Evolutionary conservation across 139 green algal species (phyloP).

Genomic region (Chlorella sorokiniana): DNA sequence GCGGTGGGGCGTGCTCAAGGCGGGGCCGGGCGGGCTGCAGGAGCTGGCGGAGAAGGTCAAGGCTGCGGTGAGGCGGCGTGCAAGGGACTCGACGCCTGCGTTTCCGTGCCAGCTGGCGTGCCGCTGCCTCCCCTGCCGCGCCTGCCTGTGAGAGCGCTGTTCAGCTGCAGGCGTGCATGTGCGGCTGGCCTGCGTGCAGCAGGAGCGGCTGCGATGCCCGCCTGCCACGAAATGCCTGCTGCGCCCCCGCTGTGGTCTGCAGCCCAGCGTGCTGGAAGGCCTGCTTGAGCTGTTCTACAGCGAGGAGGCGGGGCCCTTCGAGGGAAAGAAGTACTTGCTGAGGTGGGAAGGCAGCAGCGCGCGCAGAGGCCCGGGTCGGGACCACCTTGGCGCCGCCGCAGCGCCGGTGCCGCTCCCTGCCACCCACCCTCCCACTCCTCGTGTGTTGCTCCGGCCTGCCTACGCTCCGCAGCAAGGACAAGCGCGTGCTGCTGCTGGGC

Average conservation of each 20-base stretch:
- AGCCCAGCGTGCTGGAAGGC: conserved; percentile 45
- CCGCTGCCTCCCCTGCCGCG: no score
- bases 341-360: conserved; percentile 1
- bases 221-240: not conserved
- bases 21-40: conserved; percentile 15
- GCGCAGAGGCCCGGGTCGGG: not conserved
- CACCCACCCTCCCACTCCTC: not conserved
- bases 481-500: conserved; percentile 33
- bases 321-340: conserved; percentile 22
- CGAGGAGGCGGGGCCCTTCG: not conserved
- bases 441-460: not conserved
- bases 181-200: no score
- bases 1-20: conserved; percentile 20
- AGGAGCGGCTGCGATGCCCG: no score
- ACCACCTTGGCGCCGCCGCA: not conserved
- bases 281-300: conserved; percentile 51
- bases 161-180: no score
- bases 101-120: not conserved
- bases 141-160: no score
- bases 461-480: conserved; percentile 27
- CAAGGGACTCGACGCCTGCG: not conserved
- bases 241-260: not conserved
- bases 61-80: conserved; percentile 1
- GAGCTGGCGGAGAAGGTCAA: conserved; percentile 15
- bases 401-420: not conserved